Base-by-base conservation (phyloP, 2,329 filamentous ascomycete genomes). In the Colletotrichum simmondsii region DNA sequence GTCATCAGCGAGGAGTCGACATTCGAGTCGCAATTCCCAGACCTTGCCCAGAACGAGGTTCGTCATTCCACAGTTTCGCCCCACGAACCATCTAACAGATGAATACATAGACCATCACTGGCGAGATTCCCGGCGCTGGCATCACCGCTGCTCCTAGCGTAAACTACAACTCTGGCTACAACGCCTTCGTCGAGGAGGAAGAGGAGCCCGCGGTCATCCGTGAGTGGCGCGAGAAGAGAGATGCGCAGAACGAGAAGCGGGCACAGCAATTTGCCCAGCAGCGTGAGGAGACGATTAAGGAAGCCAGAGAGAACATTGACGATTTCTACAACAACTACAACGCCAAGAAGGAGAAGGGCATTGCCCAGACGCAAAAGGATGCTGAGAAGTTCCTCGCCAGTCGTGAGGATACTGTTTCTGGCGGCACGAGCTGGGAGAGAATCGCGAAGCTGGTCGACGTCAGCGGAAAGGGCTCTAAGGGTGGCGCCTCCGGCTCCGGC, bases 291-390 rank as follows among this genome's bases (percentile, higher is more conserved):
- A 98, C 95, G 2, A 86, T 98, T 80, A 92, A 94, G 82, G 95
- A 97, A 77, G 97, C 97, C 12, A 95, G 95, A 80, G 90, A 95
- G 81, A 97, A 97, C 83, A 97, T 99, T 76, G 97, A 99, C 82
- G 97, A 98, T 82, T 99, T 98, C 86, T 99, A 99, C 88, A 95
- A 98, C 81, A 98, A 98, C 85, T 99, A 99, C 88, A 98, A 98
- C 87, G 92, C 93, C 83, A 98, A 98, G 87, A 96, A 97, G 83
- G 97, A 99, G 83, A 98, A 98, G 89, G 91, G 90, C 72, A 93
- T 98, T 77, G 88, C 93, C 26, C 94, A 97, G 86, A 97, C 96
- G 69, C 91, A 93, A 79, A 93, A 94, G 82, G 97, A 99, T 78
- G 97, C 96, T 7, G 96, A 98, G 80, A 92, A 98, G 80, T 99